Evolutionary conservation across 306 rosid species (phyloP).

Genomic region (Gleditsia sinensis): DNA sequence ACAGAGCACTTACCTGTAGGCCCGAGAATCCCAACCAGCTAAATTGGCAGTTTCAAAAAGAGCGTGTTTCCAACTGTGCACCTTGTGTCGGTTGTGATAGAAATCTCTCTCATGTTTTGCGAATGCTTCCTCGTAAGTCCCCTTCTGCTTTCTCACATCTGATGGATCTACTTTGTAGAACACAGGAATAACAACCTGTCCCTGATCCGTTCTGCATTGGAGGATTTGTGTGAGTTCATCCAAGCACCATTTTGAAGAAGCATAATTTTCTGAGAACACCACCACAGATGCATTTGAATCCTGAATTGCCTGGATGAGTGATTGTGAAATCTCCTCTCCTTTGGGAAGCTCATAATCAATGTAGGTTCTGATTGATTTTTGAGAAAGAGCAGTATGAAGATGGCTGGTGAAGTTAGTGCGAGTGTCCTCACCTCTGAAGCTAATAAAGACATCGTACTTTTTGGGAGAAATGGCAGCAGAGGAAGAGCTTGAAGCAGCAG

Average conservation of each 20-base stretch:
- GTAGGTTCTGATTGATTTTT: background rate
- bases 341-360: background rate
- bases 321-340: background rate
- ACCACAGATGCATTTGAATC: background rate
- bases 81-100: too few relatives aligned
- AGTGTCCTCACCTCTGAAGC: background rate
- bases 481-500: background rate
- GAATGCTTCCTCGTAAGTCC: background rate
- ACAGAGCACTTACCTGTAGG: background rate
- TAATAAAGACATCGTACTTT: background rate
- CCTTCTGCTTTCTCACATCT: background rate
- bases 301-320: background rate
- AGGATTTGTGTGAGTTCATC: background rate
- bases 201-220: background rate
- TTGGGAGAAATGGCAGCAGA: background rate
- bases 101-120: background rate
- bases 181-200: background rate
- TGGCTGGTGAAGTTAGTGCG: background rate
- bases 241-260: background rate
- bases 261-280: background rate
- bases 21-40: background rate
- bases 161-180: background rate
- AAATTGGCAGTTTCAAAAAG: background rate
- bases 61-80: background rate
- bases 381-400: background rate